Conservation (phyloP, 208 protist genomes). For the Phytomonas serpens region DNA sequence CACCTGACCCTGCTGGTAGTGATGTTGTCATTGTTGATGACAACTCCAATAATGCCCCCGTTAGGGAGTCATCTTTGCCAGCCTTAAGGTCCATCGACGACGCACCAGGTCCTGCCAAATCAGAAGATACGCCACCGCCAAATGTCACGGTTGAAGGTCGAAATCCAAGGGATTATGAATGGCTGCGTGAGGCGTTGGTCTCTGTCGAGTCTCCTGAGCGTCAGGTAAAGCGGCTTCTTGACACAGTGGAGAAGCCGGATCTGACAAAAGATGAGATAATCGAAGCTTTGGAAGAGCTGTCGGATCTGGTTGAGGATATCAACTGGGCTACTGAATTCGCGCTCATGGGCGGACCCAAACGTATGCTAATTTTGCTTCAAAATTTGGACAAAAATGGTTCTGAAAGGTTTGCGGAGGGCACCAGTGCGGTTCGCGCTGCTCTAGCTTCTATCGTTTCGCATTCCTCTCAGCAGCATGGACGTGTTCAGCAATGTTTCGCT, state of each 20-base stretch:
- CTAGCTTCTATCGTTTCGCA: constrained; percentile 22
- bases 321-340: constrained; percentile 82
- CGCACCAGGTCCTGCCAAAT: constrained; percentile 7
- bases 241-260: constrained; percentile 19
- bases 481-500: constrained; percentile 39
- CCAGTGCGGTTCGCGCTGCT: neutral
- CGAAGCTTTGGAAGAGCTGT: constrained; percentile 54
- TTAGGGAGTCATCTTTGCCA: neutral
- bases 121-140: neutral
- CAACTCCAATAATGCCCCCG: neutral
- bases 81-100: constrained; percentile 1
- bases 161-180: constrained; percentile 38
- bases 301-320: constrained; percentile 82
- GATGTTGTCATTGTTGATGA: neutral
- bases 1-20: neutral
- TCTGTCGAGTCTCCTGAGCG: constrained; percentile 73
- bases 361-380: constrained; percentile 23
- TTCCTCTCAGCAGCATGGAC: constrained; percentile 58
- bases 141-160: constrained; percentile 7
- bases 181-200: constrained; percentile 54
- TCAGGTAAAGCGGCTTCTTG: constrained; percentile 31
- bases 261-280: constrained; percentile 9
- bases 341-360: constrained; percentile 56
- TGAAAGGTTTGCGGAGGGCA: neutral
- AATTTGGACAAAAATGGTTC: constrained; percentile 1